Conservation (phyloP, 805 yeast genomes). For the Clavispora asparagi region DNA sequence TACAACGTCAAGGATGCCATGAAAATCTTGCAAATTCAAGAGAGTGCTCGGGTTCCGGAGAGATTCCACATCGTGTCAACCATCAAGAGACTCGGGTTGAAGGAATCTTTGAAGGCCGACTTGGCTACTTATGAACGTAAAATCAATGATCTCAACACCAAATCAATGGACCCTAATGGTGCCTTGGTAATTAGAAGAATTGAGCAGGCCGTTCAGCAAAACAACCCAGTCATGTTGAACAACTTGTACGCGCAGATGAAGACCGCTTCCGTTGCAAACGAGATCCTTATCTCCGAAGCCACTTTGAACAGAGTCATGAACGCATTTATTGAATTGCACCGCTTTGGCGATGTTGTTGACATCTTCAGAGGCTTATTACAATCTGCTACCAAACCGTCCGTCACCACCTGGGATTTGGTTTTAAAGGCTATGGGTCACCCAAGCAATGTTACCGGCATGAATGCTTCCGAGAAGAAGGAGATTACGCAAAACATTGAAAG, state of each 20-base stretch:
- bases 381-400: constrained; percentile 35
- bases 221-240: constrained; percentile 17
- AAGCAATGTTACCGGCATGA: constrained; percentile 20
- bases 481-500: constrained; percentile 20
- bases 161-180: constrained; percentile 33
- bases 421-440: constrained; percentile 44
- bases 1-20: constrained; percentile 20
- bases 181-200: constrained; percentile 18
- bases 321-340: constrained; percentile 34
- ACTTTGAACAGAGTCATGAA: constrained; percentile 44
- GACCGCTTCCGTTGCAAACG: constrained; percentile 19
- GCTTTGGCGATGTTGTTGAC: constrained; percentile 32
- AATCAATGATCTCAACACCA: constrained; percentile 10
- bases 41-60: constrained; percentile 15
- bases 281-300: constrained; percentile 32
- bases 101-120: constrained; percentile 4
- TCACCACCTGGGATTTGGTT: constrained; percentile 56
- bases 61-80: constrained; percentile 13
- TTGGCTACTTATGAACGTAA: constrained; percentile 1
- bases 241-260: constrained; percentile 21
- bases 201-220: constrained; percentile 14
- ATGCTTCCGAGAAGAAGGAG: constrained; percentile 21
- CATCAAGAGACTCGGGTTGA: constrained; percentile 13
- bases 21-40: constrained; percentile 23
- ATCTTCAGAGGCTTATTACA: constrained; percentile 48